phyloP scores from a whole-genome alignment of 345 rosid genomes.

The Bruguiera gymnorhiza region DNA sequence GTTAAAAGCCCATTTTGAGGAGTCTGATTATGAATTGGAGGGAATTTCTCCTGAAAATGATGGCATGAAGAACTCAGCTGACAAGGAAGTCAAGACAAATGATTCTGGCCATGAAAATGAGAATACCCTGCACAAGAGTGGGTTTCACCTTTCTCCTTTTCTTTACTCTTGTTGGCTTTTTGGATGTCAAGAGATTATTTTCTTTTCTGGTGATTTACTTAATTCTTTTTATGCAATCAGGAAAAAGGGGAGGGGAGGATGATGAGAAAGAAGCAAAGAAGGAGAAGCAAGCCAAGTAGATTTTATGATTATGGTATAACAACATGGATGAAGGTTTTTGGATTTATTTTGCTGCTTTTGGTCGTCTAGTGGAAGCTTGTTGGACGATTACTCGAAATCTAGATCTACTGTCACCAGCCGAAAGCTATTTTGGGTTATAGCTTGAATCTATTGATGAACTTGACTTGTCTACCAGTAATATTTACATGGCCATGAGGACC shows the following conservation, averaged over 20 bases:
- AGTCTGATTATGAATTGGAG: no score
- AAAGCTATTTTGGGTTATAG: no score
- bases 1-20: constrained; percentile 63
- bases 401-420: no score
- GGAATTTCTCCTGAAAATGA: neutral
- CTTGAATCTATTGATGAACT: no score
- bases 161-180: neutral
- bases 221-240: neutral
- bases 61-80: constrained; percentile 36
- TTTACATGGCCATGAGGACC: no score
- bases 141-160: neutral
- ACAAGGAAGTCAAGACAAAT: constrained; percentile 46
- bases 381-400: no score
- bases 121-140: neutral
- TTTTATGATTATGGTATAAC: neutral
- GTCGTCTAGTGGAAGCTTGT: no score
- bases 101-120: neutral
- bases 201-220: neutral
- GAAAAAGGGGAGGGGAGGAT: constrained; percentile 24
- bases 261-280: neutral
- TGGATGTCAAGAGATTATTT: no score
- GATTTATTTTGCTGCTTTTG: neutral
- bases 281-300: constrained; percentile 1
- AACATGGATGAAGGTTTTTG: neutral
- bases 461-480: no score